A percentile compares a stretch with the other conserved stretches of the same genome.
These are phyloP conservation scores for Hypholoma sublateritium DNA, from an alignment of 768 basidiomycete genomes.

Conservation along the genomic window DNA sequence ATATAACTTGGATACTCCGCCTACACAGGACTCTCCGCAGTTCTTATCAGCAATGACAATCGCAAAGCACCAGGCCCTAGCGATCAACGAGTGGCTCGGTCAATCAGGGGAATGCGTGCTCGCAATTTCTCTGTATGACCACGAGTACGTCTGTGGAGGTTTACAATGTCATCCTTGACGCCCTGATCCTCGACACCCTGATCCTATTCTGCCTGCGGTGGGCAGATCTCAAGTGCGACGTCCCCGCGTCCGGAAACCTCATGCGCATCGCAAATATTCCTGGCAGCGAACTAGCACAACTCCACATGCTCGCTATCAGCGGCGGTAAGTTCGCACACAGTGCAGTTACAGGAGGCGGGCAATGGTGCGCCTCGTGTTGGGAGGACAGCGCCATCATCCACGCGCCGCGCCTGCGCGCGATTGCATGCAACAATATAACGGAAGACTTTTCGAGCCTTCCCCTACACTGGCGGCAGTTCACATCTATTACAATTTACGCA, in stretches of 20 bases:
- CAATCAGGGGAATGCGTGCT: background rate
- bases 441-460: background rate
- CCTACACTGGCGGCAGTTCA: background rate
- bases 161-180: background rate
- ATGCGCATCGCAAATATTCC: background rate
- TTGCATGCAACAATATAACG: background rate
- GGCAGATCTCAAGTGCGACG: background rate
- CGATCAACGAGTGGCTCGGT: slow-evolving; percentile 1
- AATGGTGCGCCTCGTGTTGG: background rate
- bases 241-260: background rate
- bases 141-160: background rate
- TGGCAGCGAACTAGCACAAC: background rate
- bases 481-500: background rate
- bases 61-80: background rate
- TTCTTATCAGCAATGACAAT: background rate
- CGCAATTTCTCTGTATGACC: background rate
- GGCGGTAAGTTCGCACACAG: background rate
- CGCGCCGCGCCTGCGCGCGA: background rate
- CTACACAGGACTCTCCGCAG: background rate
- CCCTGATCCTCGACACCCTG: background rate
- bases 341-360: background rate
- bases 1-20: background rate
- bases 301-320: background rate
- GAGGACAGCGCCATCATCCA: background rate
- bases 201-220: background rate